Percentiles rank a stretch among this genome's conserved stretches.
Evolutionary conservation across 106 monocot species (phyloP).

Genomic region (Triglochin maritima): DNA sequence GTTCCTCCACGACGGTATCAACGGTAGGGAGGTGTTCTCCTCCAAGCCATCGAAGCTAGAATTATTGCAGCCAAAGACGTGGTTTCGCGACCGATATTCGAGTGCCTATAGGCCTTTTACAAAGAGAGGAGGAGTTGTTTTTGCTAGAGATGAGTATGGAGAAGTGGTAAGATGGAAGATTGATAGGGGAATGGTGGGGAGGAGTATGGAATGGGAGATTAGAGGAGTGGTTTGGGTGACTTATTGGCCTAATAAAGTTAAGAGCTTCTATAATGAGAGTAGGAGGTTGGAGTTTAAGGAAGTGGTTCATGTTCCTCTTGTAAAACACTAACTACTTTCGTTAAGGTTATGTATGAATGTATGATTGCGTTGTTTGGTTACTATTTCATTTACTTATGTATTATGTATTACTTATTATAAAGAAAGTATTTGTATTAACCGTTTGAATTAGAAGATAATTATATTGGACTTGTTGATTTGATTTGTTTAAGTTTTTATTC

Average conservation of each 20-base stretch:
- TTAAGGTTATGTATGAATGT: too few relatives aligned
- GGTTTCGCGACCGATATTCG: conserved; percentile 64
- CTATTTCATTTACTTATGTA: too few relatives aligned
- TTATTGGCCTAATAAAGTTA: conserved; percentile 74
- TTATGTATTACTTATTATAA: too few relatives aligned
- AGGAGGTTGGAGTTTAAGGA: conserved; percentile 59
- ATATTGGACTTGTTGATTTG: too few relatives aligned
- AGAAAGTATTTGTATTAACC: too few relatives aligned
- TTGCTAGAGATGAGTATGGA: conserved; percentile 79
- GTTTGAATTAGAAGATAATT: too few relatives aligned
- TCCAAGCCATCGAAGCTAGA: conserved; percentile 54
- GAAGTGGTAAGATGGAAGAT: conserved; percentile 68
- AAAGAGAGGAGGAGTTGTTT: conserved; percentile 65
- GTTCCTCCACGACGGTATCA: conserved; percentile 56
- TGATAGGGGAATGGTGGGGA: conserved; percentile 13
- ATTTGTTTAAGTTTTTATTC: too few relatives aligned
- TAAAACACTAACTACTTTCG: not conserved
- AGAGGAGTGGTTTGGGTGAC: conserved; percentile 58
- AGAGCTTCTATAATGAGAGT: conserved; percentile 47
- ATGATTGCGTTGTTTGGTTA: too few relatives aligned
- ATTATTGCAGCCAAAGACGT: conserved; percentile 37
- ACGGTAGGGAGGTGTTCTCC: conserved; percentile 60
- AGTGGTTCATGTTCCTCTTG: conserved; percentile 26
- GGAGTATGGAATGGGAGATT: conserved; percentile 64
- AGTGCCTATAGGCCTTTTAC: conserved; percentile 73